Conservation (phyloP, 768 basidiomycete species). For the Phaffia tasmanica region DNA sequence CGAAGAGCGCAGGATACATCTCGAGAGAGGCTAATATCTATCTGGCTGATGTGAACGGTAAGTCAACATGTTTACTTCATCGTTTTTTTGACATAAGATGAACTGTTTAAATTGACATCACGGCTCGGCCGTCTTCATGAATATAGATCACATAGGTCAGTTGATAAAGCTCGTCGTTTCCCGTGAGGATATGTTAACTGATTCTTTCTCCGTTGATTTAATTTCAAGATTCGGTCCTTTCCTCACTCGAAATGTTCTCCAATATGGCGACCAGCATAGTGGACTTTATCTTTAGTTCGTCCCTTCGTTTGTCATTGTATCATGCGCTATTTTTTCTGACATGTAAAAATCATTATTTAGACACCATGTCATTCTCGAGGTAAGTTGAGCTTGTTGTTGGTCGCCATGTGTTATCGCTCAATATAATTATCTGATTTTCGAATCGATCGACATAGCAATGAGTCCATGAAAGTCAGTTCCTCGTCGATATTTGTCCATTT, state of each 20-base stretch:
- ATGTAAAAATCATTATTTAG: background rate
- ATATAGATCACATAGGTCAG: constrained; percentile 11
- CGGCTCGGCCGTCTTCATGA: background rate
- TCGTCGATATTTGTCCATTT: too few species aligned
- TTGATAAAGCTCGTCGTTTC: too few species aligned
- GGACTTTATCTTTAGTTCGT: background rate
- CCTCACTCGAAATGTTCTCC: constrained; percentile 15
- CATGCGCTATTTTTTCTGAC: constrained; percentile 6
- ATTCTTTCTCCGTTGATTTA: too few species aligned
- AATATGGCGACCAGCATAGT: constrained; percentile 10
- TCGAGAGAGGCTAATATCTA: constrained; percentile 11
- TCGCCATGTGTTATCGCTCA: background rate
- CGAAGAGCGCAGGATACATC: background rate
- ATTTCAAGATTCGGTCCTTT: constrained; percentile 1
- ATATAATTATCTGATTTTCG: background rate
- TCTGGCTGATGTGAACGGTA: constrained; percentile 20
- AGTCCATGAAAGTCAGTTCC: too few species aligned
- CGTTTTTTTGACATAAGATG: background rate
- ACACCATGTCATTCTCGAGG: background rate
- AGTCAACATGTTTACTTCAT: background rate
- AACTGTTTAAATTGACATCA: background rate
- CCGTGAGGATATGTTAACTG: too few species aligned
- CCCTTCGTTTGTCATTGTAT: background rate
- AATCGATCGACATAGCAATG: background rate
- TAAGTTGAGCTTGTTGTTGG: constrained; percentile 4